phyloP scores from a whole-genome alignment of 257 asterid genomes.

The Agastache rugosa region DNA sequence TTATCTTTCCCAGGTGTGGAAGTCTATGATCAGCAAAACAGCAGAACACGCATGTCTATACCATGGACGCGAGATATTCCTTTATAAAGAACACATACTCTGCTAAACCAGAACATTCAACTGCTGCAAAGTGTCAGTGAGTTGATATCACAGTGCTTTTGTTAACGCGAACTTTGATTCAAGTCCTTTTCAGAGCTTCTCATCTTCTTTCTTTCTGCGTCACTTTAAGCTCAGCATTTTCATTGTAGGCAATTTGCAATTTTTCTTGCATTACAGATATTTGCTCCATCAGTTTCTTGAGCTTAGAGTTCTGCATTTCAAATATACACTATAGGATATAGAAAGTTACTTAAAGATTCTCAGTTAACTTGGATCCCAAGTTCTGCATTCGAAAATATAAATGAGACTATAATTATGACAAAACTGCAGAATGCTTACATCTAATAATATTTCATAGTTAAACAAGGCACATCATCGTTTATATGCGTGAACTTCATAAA shows the following conservation, averaged over 20 bases:
- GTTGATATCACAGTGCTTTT: constrained; percentile 78
- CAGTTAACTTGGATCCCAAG: constrained; percentile 18
- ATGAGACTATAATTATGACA: background rate
- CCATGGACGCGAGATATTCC: constrained; percentile 23
- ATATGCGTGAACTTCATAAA: constrained; percentile 24
- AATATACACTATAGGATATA: constrained; percentile 27
- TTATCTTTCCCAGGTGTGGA: constrained; percentile 88
- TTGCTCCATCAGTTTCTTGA: constrained; percentile 77
- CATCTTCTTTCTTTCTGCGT: constrained; percentile 95
- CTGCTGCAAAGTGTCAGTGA: constrained; percentile 73
- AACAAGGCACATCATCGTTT: constrained; percentile 12
- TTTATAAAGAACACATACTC: constrained; percentile 50
- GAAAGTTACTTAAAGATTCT: constrained; percentile 16
- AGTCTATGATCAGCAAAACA: constrained; percentile 39
- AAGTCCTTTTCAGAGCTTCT: constrained; percentile 90
- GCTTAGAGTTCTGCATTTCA: constrained; percentile 75
- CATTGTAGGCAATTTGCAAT: constrained; percentile 82
- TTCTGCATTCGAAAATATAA: constrained; percentile 26
- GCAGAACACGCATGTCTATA: constrained; percentile 13
- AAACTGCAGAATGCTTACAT: background rate
- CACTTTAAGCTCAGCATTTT: constrained; percentile 81
- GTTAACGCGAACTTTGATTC: constrained; percentile 87
- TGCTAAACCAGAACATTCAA: constrained; percentile 78
- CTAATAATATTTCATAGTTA: constrained; percentile 3
- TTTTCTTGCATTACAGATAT: constrained; percentile 76